Evolutionary conservation across 306 rosid genomes (phyloP).

Genomic region (Prunus padus): DNA sequence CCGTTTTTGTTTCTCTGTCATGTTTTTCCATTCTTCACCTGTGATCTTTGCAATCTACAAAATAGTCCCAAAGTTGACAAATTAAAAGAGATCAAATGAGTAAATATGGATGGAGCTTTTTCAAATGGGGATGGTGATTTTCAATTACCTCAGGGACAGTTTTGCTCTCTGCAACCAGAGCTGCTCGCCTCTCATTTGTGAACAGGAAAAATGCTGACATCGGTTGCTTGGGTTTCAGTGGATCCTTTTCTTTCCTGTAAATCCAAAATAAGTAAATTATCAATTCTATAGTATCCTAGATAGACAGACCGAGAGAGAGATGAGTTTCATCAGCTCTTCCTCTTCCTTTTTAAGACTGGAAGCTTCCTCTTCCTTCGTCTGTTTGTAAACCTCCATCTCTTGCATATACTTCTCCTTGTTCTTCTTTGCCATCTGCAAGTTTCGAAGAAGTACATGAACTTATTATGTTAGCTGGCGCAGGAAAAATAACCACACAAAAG

Average conservation of each 20-base stretch:
- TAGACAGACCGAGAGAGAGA: not conserved
- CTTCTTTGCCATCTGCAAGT: conserved; percentile 65
- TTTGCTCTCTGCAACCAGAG: conserved; percentile 60
- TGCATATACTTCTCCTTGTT: conserved; percentile 65
- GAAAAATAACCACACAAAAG: not conserved
- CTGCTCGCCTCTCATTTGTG: conserved; percentile 69
- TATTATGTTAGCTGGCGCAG: not conserved
- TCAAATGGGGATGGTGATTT: not conserved
- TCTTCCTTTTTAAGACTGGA: conserved; percentile 61
- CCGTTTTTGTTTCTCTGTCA: conserved; percentile 56
- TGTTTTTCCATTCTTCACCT: conserved; percentile 85
- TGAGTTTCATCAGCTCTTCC: conserved; percentile 73
- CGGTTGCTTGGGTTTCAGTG: conserved; percentile 91
- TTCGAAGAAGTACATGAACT: not conserved
- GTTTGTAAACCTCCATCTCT: conserved; percentile 80
- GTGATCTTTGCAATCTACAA: conserved; percentile 67
- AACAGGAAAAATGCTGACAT: conserved; percentile 74
- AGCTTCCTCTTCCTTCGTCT: conserved; percentile 72
- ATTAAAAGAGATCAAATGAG: not conserved
- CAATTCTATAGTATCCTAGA: not conserved
- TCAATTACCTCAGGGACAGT: conserved; percentile 52
- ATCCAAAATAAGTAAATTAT: conserved; percentile 4
- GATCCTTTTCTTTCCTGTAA: conserved; percentile 86
- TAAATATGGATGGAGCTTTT: not conserved
- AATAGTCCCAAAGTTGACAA: not conserved